Conservation (phyloP, 257 asterid genomes). For the Salvia splendens region DNA sequence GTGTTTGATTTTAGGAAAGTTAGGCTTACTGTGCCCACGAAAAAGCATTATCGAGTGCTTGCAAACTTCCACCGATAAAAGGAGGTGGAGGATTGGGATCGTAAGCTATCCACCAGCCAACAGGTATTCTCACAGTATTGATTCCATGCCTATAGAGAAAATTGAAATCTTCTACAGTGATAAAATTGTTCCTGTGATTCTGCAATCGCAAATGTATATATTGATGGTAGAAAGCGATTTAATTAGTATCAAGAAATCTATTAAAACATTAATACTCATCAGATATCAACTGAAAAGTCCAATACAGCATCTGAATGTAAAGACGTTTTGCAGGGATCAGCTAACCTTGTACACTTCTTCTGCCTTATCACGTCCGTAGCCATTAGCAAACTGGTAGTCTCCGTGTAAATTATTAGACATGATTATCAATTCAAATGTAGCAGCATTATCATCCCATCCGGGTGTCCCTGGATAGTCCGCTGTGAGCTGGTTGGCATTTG, state of each 20-base stretch:
- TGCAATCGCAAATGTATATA: constrained; percentile 40
- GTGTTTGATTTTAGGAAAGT: neutral
- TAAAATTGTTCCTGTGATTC: constrained; percentile 69
- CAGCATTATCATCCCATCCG: constrained; percentile 87
- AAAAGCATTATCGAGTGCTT: constrained; percentile 86
- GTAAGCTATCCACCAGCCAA: constrained; percentile 93
- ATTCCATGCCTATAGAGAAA: constrained; percentile 71
- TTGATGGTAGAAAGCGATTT: neutral
- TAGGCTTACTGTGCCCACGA: constrained; percentile 79
- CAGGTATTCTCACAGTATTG: constrained; percentile 82
- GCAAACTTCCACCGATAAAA: constrained; percentile 63
- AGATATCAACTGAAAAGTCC: no score
- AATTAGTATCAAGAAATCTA: constrained; percentile 8
- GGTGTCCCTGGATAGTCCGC: constrained; percentile 78
- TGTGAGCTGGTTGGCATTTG: constrained; percentile 62
- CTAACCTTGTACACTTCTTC: constrained; percentile 60
- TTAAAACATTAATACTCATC: neutral
- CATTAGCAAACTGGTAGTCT: constrained; percentile 85
- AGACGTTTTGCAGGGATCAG: no score
- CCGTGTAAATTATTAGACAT: constrained; percentile 64
- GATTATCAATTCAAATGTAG: constrained; percentile 65
- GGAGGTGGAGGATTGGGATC: constrained; percentile 81
- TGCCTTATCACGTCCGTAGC: constrained; percentile 71
- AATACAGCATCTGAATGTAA: no score
- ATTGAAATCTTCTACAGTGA: constrained; percentile 67